Percentiles rank a stretch among this genome's conserved stretches.
Conservation (phyloP, 2,329 filamentous ascomycete genomes). For the Cladorrhinum sp. region DNA sequence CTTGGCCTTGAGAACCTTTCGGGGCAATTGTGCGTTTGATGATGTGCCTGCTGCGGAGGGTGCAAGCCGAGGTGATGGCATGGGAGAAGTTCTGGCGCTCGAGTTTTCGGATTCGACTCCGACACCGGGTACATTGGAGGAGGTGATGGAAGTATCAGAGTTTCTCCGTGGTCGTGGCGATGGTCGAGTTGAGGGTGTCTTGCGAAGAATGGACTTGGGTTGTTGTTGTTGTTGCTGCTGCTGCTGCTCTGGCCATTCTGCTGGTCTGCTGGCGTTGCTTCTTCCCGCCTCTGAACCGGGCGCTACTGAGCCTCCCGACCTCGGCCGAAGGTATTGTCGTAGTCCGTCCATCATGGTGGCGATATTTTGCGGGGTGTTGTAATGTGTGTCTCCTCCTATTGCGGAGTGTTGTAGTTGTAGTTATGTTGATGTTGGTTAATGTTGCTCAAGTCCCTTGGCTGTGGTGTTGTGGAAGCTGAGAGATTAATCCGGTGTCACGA, state of each 20-base stretch:
- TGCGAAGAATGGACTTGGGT: conserved; percentile 26
- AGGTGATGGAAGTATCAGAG: conserved; percentile 29
- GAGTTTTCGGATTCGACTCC: conserved; percentile 25
- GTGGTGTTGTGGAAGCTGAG: conserved; percentile 22
- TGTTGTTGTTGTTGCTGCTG: conserved; percentile 16
- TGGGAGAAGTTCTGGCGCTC: conserved; percentile 4
- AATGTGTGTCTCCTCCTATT: too few species aligned
- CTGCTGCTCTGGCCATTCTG: conserved; percentile 5
- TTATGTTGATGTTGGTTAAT: conserved; percentile 2
- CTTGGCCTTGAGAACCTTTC: conserved; percentile 30
- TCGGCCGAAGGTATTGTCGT: conserved; percentile 26
- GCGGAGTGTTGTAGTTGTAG: conserved; percentile 4
- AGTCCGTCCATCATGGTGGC: conserved; percentile 23
- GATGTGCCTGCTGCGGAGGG: conserved; percentile 11
- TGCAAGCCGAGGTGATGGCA: conserved; percentile 2
- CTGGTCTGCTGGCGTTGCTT: conserved; percentile 3
- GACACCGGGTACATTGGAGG: conserved; percentile 25
- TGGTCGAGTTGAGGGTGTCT: conserved; percentile 17
- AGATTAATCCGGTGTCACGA: conserved; percentile 18
- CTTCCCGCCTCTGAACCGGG: conserved; percentile 20
- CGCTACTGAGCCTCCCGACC: conserved; percentile 21
- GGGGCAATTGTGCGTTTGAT: conserved; percentile 17
- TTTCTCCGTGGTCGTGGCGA: conserved; percentile 25
- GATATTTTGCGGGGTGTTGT: background rate
- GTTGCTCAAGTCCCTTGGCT: conserved; percentile 13